Base-by-base conservation (phyloP, 176 grass and related monocot genomes). In the Zoysia japonica region DNA sequence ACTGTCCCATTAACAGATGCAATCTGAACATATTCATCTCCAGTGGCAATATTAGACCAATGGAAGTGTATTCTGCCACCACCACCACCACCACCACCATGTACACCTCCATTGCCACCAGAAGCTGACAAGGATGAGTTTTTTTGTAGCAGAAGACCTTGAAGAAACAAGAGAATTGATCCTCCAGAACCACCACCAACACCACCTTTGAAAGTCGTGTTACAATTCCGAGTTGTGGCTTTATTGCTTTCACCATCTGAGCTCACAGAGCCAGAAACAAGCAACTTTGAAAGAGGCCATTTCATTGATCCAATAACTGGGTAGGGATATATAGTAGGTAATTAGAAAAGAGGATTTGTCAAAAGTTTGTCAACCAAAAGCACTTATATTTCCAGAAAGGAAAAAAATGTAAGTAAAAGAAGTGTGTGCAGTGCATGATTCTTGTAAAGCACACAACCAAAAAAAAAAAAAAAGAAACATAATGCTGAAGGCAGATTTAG, bases 11-110 rank as follows among this genome's bases (percentile, higher is more conserved):
- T 98, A 71, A 93, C 69, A 78, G 86, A 87, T 76, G 96, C 96
- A 91, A 98, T 89, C 75, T 91, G 88, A 82, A 95, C 92, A 89
- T 91, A 98, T 80, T 98, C 96, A 72, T 98, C 96, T 76, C 90
- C 92, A 76, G 86, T 94, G 67, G 90, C 96, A 84, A 95, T 94
- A 88, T 93, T 76, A 41, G 92, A 94, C 96, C 96, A 98, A 77
- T 95, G 87, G 70, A 98, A 98, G 65, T 98, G 92, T 78, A 98
- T 79, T 91, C 96, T 93, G 9, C 96, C 96, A 82, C 96, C 96
- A 0, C 92, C 92, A 3, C 96, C 96, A 0, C 96, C 96, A 1
- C 96, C 96, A 1, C 96, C 96, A 83, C 96, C 96, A 83, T 65
- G 80, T 55, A 87, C 61, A 37, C 88, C 92, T 80, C 96, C 96